Evolutionary conservation across 441 rosid genomes (phyloP).

Genomic region (Eruca vesicaria): DNA sequence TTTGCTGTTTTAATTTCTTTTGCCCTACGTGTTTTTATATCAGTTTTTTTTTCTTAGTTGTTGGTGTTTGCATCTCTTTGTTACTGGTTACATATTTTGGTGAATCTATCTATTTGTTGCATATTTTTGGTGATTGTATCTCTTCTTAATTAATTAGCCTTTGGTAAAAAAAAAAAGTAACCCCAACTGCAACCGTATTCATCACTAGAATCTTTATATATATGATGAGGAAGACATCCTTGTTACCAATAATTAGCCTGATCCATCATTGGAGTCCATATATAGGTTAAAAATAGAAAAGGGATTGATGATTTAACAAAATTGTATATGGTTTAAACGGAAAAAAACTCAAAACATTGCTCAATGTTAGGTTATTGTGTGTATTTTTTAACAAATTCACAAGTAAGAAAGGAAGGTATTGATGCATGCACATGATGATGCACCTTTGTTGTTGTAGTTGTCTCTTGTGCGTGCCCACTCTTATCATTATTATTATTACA

Average conservation of each 20-base stretch:
- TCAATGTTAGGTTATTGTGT: too few species aligned
- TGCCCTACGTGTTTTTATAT: too few species aligned
- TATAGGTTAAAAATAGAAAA: neutral
- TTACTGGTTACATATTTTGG: too few species aligned
- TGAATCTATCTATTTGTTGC: too few species aligned
- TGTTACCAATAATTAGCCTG: neutral
- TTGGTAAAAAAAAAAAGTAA: neutral
- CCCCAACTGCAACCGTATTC: neutral
- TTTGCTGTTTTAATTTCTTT: too few species aligned
- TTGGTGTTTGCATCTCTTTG: too few species aligned
- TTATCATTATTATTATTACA: too few species aligned
- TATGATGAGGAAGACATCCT: neutral
- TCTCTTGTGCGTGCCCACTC: neutral
- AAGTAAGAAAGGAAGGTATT: too few species aligned
- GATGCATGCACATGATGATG: neutral
- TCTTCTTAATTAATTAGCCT: too few species aligned
- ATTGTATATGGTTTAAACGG: neutral
- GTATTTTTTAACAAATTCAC: too few species aligned
- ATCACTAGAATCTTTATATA: neutral
- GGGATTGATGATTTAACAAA: neutral
- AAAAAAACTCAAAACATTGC: neutral
- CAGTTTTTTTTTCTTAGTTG: too few species aligned
- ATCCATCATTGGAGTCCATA: neutral
- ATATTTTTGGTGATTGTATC: too few species aligned
- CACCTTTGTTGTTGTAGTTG: neutral